A percentile compares a stretch with the other conserved stretches of the same genome.
Evolutionary conservation across 2,329 filamentous ascomycete genomes (phyloP).

Genomic region (Moelleriella libera): DNA sequence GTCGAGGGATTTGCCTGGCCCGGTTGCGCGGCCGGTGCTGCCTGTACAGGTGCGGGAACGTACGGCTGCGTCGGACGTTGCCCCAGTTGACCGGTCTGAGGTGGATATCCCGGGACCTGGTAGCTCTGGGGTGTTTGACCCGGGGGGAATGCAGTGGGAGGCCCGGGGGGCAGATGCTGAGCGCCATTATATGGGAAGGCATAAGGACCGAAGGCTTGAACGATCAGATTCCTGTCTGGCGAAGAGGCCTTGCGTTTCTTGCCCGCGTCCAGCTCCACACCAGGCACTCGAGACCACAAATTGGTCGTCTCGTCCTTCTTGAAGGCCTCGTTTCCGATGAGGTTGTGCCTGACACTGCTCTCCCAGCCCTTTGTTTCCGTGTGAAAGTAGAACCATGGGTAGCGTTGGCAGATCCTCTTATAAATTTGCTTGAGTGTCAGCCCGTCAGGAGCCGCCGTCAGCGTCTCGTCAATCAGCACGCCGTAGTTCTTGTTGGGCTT

Average conservation of each 20-base stretch:
- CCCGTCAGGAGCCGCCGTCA: slow-evolving; percentile 37
- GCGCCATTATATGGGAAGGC: slow-evolving; percentile 18
- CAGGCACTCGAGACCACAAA: slow-evolving; percentile 42
- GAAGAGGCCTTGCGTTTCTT: slow-evolving; percentile 44
- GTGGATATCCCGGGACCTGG: slow-evolving; percentile 17
- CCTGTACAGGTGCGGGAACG: slow-evolving; percentile 4
- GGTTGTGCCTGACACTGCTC: slow-evolving; percentile 49
- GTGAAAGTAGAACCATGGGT: slow-evolving; percentile 45
- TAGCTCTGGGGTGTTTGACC: slow-evolving; percentile 20
- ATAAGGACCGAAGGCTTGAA: slow-evolving; percentile 22
- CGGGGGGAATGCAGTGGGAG: slow-evolving; percentile 15
- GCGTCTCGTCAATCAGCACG: slow-evolving; percentile 44
- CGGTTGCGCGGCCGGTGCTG: slow-evolving; percentile 12
- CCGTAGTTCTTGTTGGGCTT: slow-evolving; percentile 51
- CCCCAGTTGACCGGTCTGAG: slow-evolving; percentile 13
- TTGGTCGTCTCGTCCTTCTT: slow-evolving; percentile 41
- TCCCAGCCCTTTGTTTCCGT: slow-evolving; percentile 53
- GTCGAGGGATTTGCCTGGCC: slow-evolving; percentile 8
- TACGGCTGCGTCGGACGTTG: slow-evolving; percentile 16
- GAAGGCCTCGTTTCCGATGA: slow-evolving; percentile 48
- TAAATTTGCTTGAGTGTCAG: slow-evolving; percentile 49
- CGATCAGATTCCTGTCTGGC: slow-evolving; percentile 31
- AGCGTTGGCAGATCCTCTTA: slow-evolving; percentile 43
- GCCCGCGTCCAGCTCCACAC: slow-evolving; percentile 43
- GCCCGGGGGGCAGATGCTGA: slow-evolving; percentile 18